These are phyloP conservation scores for Aspergillus niger DNA, from an alignment of 2,329 filamentous ascomycete genomes.

Conservation along the genomic window DNA sequence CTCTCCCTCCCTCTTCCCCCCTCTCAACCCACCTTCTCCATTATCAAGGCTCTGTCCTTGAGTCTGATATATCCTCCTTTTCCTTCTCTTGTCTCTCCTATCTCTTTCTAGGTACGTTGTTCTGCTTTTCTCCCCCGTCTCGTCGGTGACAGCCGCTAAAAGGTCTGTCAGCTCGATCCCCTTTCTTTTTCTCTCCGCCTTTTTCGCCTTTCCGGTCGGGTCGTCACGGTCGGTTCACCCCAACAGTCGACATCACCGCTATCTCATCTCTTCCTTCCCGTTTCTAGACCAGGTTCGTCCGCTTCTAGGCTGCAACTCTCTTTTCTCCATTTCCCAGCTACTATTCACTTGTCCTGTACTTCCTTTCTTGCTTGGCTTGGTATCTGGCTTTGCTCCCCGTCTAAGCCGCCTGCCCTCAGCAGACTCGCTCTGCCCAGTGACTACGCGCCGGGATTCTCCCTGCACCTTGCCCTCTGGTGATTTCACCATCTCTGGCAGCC, in stretches of 20 bases:
- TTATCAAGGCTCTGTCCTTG: constrained; percentile 27
- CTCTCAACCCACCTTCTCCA: constrained; percentile 18
- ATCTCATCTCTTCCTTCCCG: constrained; percentile 18
- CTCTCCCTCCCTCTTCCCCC: constrained; percentile 18
- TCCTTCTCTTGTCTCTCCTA: constrained; percentile 10
- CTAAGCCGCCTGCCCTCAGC: neutral
- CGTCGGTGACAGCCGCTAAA: constrained; percentile 11
- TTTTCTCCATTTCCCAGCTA: neutral
- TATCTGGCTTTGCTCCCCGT: neutral
- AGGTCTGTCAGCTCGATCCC: constrained; percentile 22
- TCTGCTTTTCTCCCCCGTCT: constrained; percentile 4
- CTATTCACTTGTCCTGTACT: neutral
- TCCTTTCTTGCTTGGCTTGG: constrained; percentile 5
- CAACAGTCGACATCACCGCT: constrained; percentile 28
- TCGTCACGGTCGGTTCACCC: constrained; percentile 18
- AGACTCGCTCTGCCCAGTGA: constrained; percentile 1
- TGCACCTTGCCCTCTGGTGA: neutral
- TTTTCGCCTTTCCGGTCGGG: constrained; percentile 24
- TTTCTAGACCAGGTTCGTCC: constrained; percentile 19
- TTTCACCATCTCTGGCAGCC: neutral
- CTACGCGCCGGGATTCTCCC: neutral
- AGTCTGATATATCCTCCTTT: constrained; percentile 13
- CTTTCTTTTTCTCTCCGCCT: constrained; percentile 25
- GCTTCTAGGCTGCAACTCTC: constrained; percentile 1
- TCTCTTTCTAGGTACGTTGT: constrained; percentile 11